Evolutionary conservation across 2,329 filamentous ascomycete species (phyloP), one percentile per base, ranked within the genome.

Genomic region (Scedosporium aurantiacum): DNA sequence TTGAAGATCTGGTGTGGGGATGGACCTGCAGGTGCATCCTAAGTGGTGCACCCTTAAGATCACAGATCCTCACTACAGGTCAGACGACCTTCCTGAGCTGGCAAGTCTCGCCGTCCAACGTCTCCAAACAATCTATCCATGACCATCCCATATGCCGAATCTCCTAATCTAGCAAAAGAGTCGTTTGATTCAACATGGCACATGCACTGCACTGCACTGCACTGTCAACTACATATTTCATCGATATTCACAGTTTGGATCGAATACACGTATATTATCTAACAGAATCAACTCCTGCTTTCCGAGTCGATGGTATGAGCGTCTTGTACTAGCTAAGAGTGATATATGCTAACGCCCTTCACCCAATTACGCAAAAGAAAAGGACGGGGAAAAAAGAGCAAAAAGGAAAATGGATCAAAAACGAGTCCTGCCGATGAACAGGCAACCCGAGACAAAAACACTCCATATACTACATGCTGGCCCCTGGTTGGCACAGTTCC

Each of bases 381-480:
- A 16, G 7, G 47, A 62, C 40, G 32, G 32, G 37, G 21, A 21
- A 23, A 28, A 3, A 14, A 18, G 7, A 14, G 32, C 23, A 52
- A 21, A 52, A 28, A 28, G 23, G 14, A 27, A 55, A 23, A 55
- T 7, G 52, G 52, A 28, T 55, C 52, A 55, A 27, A 37, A 57
- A 40, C 16, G 18, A 57, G 23, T 18, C 27, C 5, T 8, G 27
- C 54, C 32, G 6, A 21, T 32, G 21, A 32, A 57, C 12, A 37
- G 32, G 32, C 25, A 27, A 57, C 27, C 54, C 32, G 27, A 47
- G 41, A 40, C 57, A 40, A 37, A 45, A 27, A 58, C 37, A 45
- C 57, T 45, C 57, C 23, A 45, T 58, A 47, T 58, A 45, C 37
- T 57, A 57, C 54, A 57, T 57, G 23, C 54, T 57, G 25, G 54